A percentile compares a stretch with the other conserved stretches of the same genome.
Conservation (phyloP, 495 filamentous ascomycete genomes). For the Penicillium parvum region DNA sequence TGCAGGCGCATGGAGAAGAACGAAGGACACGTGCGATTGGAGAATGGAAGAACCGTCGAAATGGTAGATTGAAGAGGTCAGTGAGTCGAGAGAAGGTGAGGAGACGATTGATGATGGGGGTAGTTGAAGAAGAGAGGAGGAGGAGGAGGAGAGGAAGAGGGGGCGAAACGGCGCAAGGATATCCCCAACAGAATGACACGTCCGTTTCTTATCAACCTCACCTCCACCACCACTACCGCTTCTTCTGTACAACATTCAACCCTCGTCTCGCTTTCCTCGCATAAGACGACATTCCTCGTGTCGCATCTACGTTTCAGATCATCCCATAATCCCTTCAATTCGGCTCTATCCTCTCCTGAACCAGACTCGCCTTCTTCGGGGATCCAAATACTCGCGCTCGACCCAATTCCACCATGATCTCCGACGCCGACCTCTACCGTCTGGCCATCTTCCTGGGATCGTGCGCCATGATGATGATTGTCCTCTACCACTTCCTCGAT, state of each 20-base stretch:
- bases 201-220: no score
- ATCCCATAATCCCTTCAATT: neutral
- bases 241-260: neutral
- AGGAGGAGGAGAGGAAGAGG: neutral
- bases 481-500: slow-evolving; percentile 96
- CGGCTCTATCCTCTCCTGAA: neutral
- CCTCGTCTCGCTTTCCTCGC: neutral
- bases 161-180: slow-evolving; percentile 1
- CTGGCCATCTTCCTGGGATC: slow-evolving; percentile 93
- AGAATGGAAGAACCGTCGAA: neutral
- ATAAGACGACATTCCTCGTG: neutral
- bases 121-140: neutral
- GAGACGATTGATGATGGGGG: no score
- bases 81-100: no score
- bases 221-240: neutral
- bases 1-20: slow-evolving; percentile 4
- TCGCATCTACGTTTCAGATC: neutral
- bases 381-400: no score
- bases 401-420: slow-evolving; percentile 61
- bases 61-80: slow-evolving; percentile 1
- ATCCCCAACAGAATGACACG: neutral
- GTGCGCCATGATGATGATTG: slow-evolving; percentile 86
- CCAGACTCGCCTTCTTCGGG: no score
- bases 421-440: slow-evolving; percentile 75
- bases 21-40: neutral